Conservation (phyloP, 2,329 filamentous ascomycete species). For the Aureobasidium sp. region DNA sequence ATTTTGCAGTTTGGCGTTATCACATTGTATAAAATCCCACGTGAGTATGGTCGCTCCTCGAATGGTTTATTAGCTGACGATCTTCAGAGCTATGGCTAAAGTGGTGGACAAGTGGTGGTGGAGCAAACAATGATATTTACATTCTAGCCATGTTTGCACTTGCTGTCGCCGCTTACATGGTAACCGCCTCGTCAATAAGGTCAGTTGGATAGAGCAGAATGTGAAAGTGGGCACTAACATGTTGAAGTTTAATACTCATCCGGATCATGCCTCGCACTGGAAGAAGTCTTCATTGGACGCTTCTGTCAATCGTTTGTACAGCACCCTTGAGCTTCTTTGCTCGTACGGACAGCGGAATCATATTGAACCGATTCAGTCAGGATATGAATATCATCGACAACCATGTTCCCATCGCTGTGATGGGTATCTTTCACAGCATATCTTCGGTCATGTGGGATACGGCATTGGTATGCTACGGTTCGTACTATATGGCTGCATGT, state of each 20-base stretch:
- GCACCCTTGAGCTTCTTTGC: not conserved
- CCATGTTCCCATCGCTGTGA: constrained; percentile 12
- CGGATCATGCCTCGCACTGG: not conserved
- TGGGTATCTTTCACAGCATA: not conserved
- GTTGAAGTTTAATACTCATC: too few relatives aligned
- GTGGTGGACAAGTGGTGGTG: not conserved
- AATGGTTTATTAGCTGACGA: too few relatives aligned
- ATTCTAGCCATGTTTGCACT: not conserved
- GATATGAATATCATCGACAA: constrained; percentile 38
- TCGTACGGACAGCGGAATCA: not conserved
- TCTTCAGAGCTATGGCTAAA: not conserved
- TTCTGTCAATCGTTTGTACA: not conserved
- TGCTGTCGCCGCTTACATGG: too few relatives aligned
- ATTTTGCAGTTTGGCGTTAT: not conserved
- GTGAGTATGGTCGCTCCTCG: too few relatives aligned
- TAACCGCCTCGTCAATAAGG: too few relatives aligned
- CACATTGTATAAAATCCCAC: too few relatives aligned
- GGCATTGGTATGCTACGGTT: not conserved
- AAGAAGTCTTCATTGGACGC: not conserved
- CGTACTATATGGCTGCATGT: not conserved
- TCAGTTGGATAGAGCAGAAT: too few relatives aligned
- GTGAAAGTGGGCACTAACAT: too few relatives aligned
- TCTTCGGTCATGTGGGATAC: not conserved
- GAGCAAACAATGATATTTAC: not conserved
- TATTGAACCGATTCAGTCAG: constrained; percentile 30